Evolutionary conservation across 768 basidiomycete species (phyloP).

Genomic region (Lactifluus volemus): DNA sequence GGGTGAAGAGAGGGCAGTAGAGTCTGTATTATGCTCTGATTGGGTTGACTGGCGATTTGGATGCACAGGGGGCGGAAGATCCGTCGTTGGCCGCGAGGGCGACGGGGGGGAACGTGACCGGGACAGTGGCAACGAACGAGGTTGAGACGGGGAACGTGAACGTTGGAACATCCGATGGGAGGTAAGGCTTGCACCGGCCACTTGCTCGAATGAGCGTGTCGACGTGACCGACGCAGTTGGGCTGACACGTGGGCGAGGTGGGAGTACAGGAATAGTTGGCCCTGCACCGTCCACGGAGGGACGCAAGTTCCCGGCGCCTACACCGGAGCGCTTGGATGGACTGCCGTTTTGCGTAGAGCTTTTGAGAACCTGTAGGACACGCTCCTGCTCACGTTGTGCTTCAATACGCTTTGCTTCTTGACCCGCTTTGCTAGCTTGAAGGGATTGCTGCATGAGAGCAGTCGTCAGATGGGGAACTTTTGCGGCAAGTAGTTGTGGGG

Average conservation of each 20-base stretch:
- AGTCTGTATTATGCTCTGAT: constrained; percentile 11
- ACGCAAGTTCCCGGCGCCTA: constrained; percentile 7
- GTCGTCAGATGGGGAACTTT: constrained; percentile 44
- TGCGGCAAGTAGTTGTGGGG: constrained; percentile 19
- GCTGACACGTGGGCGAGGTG: constrained; percentile 30
- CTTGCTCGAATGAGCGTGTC: constrained; percentile 33
- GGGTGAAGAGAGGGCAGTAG: constrained; percentile 14
- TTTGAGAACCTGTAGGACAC: constrained; percentile 64
- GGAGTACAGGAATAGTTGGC: constrained; percentile 28
- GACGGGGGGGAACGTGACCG: constrained; percentile 26
- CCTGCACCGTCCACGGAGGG: constrained; percentile 21
- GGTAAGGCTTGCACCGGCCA: constrained; percentile 31
- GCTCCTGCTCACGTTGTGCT: constrained; percentile 56
- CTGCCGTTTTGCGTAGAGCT: constrained; percentile 35
- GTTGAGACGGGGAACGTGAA: constrained; percentile 7
- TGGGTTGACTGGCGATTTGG: constrained; percentile 38
- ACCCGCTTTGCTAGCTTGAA: constrained; percentile 65
- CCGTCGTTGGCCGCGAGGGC: constrained; percentile 27
- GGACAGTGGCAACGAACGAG: background rate
- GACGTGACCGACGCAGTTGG: constrained; percentile 28
- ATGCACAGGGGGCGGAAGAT: constrained; percentile 41
- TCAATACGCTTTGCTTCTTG: constrained; percentile 64
- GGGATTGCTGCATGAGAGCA: constrained; percentile 60
- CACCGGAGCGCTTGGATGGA: constrained; percentile 1
- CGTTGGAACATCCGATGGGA: background rate